Evolutionary conservation across 176 grass and related monocot species (phyloP).

Genomic region (Triticum monococcum): DNA sequence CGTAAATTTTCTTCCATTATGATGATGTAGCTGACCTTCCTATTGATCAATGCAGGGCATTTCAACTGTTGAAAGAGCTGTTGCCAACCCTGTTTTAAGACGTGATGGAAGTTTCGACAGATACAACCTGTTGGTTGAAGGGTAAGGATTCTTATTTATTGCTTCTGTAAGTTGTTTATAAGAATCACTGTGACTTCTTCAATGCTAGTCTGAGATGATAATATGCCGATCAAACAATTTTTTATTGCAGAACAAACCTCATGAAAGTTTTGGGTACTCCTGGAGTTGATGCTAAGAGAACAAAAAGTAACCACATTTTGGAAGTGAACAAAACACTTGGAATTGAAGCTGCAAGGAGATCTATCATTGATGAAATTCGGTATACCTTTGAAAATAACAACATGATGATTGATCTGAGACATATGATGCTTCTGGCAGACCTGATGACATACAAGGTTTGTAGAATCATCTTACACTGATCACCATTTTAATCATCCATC

Average conservation of each 20-base stretch:
- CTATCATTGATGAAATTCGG: constrained; percentile 84
- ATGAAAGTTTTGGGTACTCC: constrained; percentile 77
- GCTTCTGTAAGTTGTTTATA: background rate
- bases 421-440: constrained; percentile 98
- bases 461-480: background rate
- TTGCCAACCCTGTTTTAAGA: constrained; percentile 33
- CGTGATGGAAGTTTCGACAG: background rate
- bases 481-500: background rate
- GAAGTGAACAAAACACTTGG: constrained; percentile 75
- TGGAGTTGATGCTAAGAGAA: constrained; percentile 65
- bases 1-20: background rate
- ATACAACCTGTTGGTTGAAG: constrained; percentile 81
- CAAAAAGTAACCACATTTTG: constrained; percentile 87
- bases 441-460: constrained; percentile 92
- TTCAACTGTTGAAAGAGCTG: constrained; percentile 81
- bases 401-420: constrained; percentile 88
- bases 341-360: constrained; percentile 85
- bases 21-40: constrained; percentile 14
- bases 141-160: constrained; percentile 46
- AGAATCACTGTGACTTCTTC: too few relatives aligned
- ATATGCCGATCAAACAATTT: background rate
- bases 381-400: constrained; percentile 68
- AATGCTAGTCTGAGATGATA: background rate
- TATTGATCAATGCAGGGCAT: constrained; percentile 64
- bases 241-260: constrained; percentile 75